Percentiles rank a stretch among this genome's conserved stretches.
Conservation (phyloP, 768 basidiomycete species). For the Mycena alexandri region DNA sequence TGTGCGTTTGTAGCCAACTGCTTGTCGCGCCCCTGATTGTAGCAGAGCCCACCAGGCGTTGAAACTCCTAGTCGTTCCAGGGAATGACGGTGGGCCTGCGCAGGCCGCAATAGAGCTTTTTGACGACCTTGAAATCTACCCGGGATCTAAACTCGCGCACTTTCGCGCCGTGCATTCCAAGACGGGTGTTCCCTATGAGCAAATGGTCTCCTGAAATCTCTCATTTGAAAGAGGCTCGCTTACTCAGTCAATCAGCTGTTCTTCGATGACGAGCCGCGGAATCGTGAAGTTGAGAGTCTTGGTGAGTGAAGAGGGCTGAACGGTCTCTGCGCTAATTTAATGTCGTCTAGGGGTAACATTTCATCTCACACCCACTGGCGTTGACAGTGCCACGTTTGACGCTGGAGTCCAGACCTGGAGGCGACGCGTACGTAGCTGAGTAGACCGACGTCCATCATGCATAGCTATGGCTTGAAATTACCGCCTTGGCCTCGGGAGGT, state of each 20-base stretch:
- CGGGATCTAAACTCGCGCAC: slow-evolving; percentile 85
- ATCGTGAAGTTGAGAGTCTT: slow-evolving; percentile 71
- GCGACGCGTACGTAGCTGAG: slow-evolving; percentile 6
- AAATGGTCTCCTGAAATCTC: slow-evolving; percentile 71
- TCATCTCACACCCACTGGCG: slow-evolving; percentile 73
- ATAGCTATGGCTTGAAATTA: too few species aligned
- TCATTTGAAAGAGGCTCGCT: not conserved
- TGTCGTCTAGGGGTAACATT: slow-evolving; percentile 79
- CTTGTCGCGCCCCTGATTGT: not conserved
- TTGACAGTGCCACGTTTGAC: slow-evolving; percentile 73
- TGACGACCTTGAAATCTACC: slow-evolving; percentile 81
- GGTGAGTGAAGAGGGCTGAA: slow-evolving; percentile 55
- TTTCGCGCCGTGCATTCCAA: slow-evolving; percentile 80
- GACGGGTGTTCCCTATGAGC: slow-evolving; percentile 82
- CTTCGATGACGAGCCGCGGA: slow-evolving; percentile 80
- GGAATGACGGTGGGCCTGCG: slow-evolving; percentile 47
- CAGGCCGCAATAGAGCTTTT: slow-evolving; percentile 70
- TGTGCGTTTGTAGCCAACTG: slow-evolving; percentile 65
- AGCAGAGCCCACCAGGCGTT: slow-evolving; percentile 82
- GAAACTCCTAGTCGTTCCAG: slow-evolving; percentile 67
- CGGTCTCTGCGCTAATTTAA: slow-evolving; percentile 2
- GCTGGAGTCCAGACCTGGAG: slow-evolving; percentile 80
- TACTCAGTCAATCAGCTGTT: slow-evolving; percentile 57
- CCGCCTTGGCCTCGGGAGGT: too few species aligned
- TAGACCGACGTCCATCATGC: too few species aligned